Evolutionary conservation across 2,329 filamentous ascomycete genomes (phyloP), one percentile per base, ranked within the genome.

Genomic region (Colletotrichum salicis): DNA sequence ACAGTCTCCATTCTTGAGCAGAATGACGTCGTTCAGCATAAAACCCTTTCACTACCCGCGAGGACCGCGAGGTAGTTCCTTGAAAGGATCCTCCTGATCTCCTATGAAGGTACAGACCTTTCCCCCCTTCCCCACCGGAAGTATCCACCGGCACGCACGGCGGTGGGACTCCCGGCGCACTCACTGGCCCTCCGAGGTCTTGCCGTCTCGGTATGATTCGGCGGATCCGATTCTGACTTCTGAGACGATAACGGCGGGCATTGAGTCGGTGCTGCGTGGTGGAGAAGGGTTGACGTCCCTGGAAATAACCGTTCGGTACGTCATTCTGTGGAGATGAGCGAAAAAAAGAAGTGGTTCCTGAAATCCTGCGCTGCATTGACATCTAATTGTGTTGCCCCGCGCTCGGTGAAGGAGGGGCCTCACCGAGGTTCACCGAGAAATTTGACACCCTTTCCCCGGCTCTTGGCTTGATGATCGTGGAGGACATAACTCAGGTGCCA

Each of bases 331-430:
- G 64, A 19, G 54, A 22, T 45, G 58, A 29, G 1, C 45, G 58
- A 41, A 22, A 48, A 48, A 48, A 54, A 71, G 52, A 67, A 71
- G 64, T 68, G 64, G 64, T 71, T 45, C 59, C 52, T 45, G 19
- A 10, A 24, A 63, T 27, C 37, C 19, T 19, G 37, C 7, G 37
- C 5, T 41, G 37, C 37, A 41, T 41, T 41, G 37, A 41, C 37
- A 19, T 19, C 0, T 22, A 7, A 11, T 37, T 19, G 22, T 8
- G 6, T 11, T 63, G 57, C 64, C 68, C 68, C 64, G 37, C 54
- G 35, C 15, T 63, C 68, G 68, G 68, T 63, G 52, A 67, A 51
- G 29, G 63, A 19, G 52, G 64, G 58, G 57, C 2, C 12, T 58
- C 19, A 59, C 52, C 51, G 41, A 45, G 4, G 0, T 51, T 63